Evolutionary conservation across 306 rosid genomes (phyloP).

Genomic region (Trichosanthes truncata): DNA sequence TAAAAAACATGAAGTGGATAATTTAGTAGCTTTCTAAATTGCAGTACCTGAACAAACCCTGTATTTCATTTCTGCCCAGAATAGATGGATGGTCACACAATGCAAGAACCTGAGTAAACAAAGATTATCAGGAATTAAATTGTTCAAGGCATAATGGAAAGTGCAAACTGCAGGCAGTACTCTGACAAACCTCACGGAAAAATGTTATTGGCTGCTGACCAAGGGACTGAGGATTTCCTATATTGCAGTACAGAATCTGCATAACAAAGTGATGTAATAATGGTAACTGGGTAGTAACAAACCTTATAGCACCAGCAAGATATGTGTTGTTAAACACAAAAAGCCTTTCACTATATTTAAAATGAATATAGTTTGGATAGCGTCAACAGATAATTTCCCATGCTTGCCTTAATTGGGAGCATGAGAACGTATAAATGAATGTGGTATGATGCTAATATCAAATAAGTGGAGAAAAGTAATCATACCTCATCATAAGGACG

Average conservation of each 20-base stretch:
- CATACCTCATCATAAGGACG: conserved; percentile 81
- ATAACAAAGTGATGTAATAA: background rate
- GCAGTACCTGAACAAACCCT: conserved; percentile 81
- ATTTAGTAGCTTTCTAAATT: background rate
- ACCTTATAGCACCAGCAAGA: background rate
- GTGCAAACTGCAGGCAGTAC: conserved; percentile 3
- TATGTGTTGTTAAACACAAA: background rate
- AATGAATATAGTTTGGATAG: background rate
- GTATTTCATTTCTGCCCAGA: conserved; percentile 70
- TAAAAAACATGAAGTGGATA: background rate
- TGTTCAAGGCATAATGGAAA: background rate
- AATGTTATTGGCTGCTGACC: conserved; percentile 79
- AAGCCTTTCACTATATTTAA: background rate
- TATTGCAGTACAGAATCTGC: conserved; percentile 89
- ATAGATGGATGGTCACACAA: conserved; percentile 78
- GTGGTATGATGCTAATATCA: background rate
- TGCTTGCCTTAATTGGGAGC: background rate
- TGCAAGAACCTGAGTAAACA: conserved; percentile 59
- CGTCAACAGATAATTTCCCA: background rate
- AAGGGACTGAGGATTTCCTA: conserved; percentile 97
- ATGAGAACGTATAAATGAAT: background rate
- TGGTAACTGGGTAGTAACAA: background rate
- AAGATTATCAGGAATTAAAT: conserved; percentile 13
- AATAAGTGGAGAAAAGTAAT: background rate
- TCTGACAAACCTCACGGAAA: conserved; percentile 81